These are phyloP conservation scores for Pyrrhoderma noxium DNA, from an alignment of 1,284 basidiomycete genomes.

Conservation along the genomic window DNA sequence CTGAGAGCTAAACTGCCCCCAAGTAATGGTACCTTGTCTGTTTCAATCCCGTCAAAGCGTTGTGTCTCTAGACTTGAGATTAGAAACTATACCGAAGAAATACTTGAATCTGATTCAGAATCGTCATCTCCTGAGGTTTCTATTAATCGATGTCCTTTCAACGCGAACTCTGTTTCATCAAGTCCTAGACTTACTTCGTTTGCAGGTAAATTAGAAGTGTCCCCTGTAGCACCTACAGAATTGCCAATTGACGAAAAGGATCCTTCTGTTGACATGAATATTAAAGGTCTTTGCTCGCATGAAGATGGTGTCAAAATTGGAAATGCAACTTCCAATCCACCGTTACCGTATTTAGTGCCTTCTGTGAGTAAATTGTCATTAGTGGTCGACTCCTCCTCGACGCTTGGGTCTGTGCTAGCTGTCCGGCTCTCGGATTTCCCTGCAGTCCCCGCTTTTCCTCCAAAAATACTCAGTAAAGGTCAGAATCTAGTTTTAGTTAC, in stretches of 20 bases:
- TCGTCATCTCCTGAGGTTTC: not conserved
- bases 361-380: conserved; percentile 8
- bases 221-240: no score
- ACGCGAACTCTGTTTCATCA: not conserved
- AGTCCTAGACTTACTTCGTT: no score
- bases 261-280: not conserved
- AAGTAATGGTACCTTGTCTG: not conserved
- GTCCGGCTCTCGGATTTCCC: conserved; percentile 13
- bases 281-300: not conserved
- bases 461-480: not conserved
- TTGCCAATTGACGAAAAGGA: not conserved
- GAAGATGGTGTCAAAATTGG: conserved; percentile 4
- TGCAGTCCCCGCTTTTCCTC: conserved; percentile 7
- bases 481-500: not conserved
- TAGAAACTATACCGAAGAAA: not conserved
- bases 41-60: not conserved
- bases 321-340: conserved; percentile 3
- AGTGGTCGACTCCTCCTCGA: conserved; percentile 13
- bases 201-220: not conserved
- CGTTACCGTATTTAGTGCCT: not conserved
- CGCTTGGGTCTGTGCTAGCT: conserved; percentile 13
- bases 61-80: no score
- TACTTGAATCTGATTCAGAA: not conserved
- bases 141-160: no score
- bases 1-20: not conserved